Conservation (phyloP, 108 stramenopile genomes). For the Pseudonitzschia multiseries region DNA sequence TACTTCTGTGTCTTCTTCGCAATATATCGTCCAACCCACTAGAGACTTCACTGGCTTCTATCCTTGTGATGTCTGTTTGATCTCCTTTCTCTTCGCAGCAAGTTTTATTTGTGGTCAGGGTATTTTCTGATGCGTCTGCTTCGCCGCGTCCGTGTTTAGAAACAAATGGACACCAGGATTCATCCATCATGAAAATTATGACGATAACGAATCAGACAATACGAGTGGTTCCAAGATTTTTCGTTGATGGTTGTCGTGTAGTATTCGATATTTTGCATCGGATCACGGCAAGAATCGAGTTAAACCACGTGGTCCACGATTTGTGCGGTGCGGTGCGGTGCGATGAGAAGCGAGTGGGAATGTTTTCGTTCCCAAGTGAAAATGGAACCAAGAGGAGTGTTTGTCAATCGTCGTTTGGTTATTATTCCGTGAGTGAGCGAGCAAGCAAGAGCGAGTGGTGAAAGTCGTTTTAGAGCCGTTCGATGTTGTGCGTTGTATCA, state of each 20-base stretch:
- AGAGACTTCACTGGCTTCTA: not conserved
- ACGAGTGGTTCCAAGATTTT: not conserved
- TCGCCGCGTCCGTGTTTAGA: not conserved
- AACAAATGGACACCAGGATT: slow-evolving; percentile 3
- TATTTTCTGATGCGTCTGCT: not conserved
- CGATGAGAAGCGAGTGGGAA: not conserved
- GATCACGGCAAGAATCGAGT: not conserved
- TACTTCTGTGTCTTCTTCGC: slow-evolving; percentile 11
- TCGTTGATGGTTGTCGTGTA: slow-evolving; percentile 11
- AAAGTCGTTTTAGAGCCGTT: too few relatives aligned
- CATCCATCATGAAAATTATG: slow-evolving; percentile 12
- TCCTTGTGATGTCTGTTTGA: not conserved
- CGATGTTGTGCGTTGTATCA: not conserved
- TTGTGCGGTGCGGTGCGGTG: not conserved
- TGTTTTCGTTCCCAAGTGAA: not conserved
- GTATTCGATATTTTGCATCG: not conserved
- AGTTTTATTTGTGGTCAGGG: not conserved
- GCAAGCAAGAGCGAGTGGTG: not conserved
- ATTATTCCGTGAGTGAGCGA: not conserved
- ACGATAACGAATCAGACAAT: not conserved
- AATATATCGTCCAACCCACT: not conserved
- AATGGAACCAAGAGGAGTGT: not conserved
- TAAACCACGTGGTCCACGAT: not conserved
- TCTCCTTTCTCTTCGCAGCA: not conserved
- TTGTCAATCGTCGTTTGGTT: slow-evolving; percentile 3